Evolutionary conservation across 768 basidiomycete species (phyloP), one percentile per base, ranked within the genome.

Genomic region (Leccinum sublutescens): DNA sequence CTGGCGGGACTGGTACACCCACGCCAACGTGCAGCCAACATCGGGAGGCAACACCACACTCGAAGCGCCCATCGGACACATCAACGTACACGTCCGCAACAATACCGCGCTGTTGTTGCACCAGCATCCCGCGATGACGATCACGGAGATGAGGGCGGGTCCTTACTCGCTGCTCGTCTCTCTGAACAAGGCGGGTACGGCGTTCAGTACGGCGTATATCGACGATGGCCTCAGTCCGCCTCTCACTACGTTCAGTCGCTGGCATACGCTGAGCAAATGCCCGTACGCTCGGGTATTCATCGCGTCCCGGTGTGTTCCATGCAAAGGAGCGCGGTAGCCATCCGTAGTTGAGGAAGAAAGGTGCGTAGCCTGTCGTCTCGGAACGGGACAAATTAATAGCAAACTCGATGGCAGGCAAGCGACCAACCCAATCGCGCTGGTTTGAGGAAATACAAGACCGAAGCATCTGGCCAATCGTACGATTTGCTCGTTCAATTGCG

Each of bases 1-100:
- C 59, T 89, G 86, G 86, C 80, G 86, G 36, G 86, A 88, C 69
- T 88, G 85, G 85, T 87, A 83, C 67, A 86, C 84, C 0, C 85
- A 87, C 64, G 79, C 80, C 14, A 76, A 76, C 40, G 79, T 85
- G 17, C 73, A 85, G 29, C 69, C 77, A 8, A 68, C 73, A 4
- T 43, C 70, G 4, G 78, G 79, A 23, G 70, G 67, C 21, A 73
- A 75, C 50, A 79, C 77, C 4, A 82, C 81, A 12, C 77, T 89
- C 43, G 65, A 76, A 23, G 86, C 87, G 2, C 88, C 88, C 4
- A 80, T 91, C 9, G 79, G 85, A 6, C 85, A 88, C 66, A 89
- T 91, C 70, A 85, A 86, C 61, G 85, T 90, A 15, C 87, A 90
- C 67, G 71, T 91, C 56, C 82, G 89, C 14, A 83, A 85, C 61